phyloP scores from a whole-genome alignment of 768 basidiomycete species.

The Multifurca ochricompacta region DNA sequence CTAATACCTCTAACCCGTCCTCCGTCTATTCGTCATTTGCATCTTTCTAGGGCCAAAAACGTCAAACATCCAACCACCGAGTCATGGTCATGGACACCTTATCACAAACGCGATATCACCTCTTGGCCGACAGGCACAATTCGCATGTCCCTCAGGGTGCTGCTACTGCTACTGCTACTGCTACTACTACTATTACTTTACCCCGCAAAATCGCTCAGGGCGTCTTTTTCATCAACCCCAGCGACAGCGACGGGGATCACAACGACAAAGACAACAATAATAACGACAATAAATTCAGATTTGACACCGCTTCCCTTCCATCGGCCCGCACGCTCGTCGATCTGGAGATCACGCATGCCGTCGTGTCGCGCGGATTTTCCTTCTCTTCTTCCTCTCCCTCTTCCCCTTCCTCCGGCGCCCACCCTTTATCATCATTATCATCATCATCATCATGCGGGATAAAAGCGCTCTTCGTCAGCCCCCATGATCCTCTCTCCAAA shows the following conservation, averaged over 20 bases:
- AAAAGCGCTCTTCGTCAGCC: slow-evolving; percentile 10
- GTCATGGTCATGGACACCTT: not conserved
- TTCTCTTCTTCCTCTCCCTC: too few relatives aligned
- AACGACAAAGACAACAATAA: not conserved
- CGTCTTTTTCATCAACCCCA: slow-evolving; percentile 2
- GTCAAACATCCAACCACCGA: too few relatives aligned
- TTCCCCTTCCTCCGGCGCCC: too few relatives aligned
- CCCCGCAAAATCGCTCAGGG: slow-evolving; percentile 11
- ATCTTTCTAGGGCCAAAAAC: too few relatives aligned
- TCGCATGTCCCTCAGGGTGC: not conserved
- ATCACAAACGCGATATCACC: not conserved
- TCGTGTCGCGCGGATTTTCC: slow-evolving; percentile 1
- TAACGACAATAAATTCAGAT: too few relatives aligned
- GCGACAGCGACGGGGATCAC: not conserved
- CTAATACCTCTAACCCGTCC: too few relatives aligned
- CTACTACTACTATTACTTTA: not conserved
- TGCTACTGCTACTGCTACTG: not conserved
- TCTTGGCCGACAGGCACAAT: not conserved
- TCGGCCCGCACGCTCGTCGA: not conserved
- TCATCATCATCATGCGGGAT: slow-evolving; percentile 9
- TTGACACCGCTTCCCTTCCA: not conserved
- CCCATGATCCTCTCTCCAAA: slow-evolving; percentile 9
- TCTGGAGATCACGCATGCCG: slow-evolving; percentile 9
- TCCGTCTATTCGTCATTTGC: too few relatives aligned
- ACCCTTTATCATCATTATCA: too few relatives aligned